Evolutionary conservation across 208 protist genomes (phyloP), one percentile per base, ranked within the genome.

Genomic region (Acanthamoeba rhysodes): DNA sequence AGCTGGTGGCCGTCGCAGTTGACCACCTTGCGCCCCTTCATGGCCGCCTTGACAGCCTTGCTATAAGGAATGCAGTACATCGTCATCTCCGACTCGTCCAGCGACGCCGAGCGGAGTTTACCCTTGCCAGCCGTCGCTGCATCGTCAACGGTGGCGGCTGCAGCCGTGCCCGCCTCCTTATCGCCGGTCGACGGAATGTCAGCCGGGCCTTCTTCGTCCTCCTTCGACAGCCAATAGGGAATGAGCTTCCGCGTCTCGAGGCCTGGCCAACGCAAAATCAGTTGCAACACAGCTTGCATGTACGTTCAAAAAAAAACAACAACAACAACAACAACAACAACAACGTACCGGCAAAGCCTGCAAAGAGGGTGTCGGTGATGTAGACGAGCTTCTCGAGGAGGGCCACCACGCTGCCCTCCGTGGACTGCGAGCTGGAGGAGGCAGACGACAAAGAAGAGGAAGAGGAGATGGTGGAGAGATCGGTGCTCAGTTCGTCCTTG

Each of bases 361-460:
- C 32, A 10, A 92, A 72, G 34, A 92, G 64, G n/a, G 87, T 92
- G 48, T 92, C 87, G 9, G 59, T 74, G 64, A 55, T 55, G 41
- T 92, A 92, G 32, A 92, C 59, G 2, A 92, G 57, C 87, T 92
- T 74, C 24, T 68, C 87, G n/a, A 92, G 87, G 20, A 92, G 87
- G 20, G 76, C 41, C 22, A 84, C 76, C 41, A 84, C 76, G 18
- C 72, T 24, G 37, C 32, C 72, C 18, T 82, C 72, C 14, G 24
- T 10, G 53, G 76, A 24, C 12, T n/a, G 41, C 16, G 76, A 84
- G 41, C 29, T 41, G 0, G 68, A 41, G 29, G 68, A 74, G 12
- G 64, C 20, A 34, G 68, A 74, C 32, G 68, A 74, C 14, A 32
- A 74, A 1, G 68, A 74, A 3, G 29, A 74, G 7, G 27, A 41